These are phyloP conservation scores for Ophiostoma angusticollis DNA, from an alignment of 2,329 filamentous ascomycete species.

Conservation along the genomic window DNA sequence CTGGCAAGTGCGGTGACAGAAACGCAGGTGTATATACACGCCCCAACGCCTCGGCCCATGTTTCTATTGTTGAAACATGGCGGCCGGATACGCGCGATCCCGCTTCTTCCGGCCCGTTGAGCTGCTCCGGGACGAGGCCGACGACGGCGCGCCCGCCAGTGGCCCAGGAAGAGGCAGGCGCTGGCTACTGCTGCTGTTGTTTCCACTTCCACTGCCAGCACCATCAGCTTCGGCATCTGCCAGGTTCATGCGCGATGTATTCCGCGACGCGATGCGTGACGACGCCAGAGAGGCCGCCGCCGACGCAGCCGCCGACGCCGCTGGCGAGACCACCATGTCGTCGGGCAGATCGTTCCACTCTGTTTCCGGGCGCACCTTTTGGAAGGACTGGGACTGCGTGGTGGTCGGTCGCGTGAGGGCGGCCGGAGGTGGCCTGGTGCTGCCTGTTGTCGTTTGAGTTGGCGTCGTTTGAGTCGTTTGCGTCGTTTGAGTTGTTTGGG, in stretches of 20 bases:
- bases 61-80: conserved; percentile 37
- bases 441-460: conserved; percentile 10
- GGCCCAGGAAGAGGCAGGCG: not conserved
- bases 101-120: conserved; percentile 37
- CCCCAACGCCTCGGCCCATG: too few species aligned
- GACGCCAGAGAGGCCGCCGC: conserved; percentile 5
- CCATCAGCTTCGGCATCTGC: conserved; percentile 11
- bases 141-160: not conserved
- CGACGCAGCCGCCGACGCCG: conserved; percentile 5
- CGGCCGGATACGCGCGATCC: conserved; percentile 48
- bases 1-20: too few species aligned
- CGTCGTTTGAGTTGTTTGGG: too few species aligned
- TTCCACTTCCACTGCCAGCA: not conserved
- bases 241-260: conserved; percentile 8
- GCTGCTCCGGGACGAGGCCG: conserved; percentile 36
- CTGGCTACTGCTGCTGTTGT: not conserved
- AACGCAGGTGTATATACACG: too few species aligned
- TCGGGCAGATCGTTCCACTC: conserved; percentile 56
- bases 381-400: conserved; percentile 34
- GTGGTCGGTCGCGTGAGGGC: not conserved
- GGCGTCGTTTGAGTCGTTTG: too few species aligned
- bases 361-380: conserved; percentile 43
- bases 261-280: conserved; percentile 11
- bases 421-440: not conserved
- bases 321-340: conserved; percentile 34